Conservation (phyloP, 345 rosid genomes). For the Nephelium lappaceum region DNA sequence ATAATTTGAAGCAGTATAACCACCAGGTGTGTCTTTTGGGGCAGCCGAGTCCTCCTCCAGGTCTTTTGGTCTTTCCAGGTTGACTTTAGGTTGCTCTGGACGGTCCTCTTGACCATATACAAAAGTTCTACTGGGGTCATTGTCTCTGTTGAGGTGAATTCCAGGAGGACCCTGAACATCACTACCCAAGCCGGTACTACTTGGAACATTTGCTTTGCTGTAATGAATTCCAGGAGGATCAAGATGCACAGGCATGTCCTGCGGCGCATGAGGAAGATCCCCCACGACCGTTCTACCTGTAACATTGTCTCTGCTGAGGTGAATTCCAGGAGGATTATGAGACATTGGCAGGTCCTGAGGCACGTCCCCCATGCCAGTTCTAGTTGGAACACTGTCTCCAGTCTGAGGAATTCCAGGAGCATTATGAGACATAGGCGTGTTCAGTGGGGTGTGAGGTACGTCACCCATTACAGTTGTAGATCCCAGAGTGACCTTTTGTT, state of each 20-base stretch:
- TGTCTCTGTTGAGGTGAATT: not conserved
- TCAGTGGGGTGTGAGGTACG: conserved; percentile 31
- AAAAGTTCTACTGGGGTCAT: conserved; percentile 33
- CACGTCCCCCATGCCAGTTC: not conserved
- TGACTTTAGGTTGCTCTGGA: conserved; percentile 39
- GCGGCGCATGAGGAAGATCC: not conserved
- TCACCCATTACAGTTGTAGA: conserved; percentile 23
- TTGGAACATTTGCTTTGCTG: not conserved
- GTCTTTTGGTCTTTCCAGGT: conserved; percentile 38
- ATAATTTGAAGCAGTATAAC: conserved; percentile 46
- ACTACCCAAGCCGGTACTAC: not conserved
- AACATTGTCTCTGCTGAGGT: not conserved
- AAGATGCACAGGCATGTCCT: not conserved
- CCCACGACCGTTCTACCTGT: not conserved
- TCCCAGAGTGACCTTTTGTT: conserved; percentile 22
- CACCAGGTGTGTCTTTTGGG: conserved; percentile 32
- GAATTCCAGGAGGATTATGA: not conserved
- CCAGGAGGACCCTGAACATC: not conserved
- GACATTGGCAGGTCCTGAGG: no score
- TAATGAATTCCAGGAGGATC: not conserved
- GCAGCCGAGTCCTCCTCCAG: conserved; percentile 63
- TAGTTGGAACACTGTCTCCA: conserved; percentile 26
- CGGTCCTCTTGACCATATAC: conserved; percentile 30
- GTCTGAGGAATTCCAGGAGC: conserved; percentile 26
- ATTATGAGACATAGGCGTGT: conserved; percentile 33